Conservation (phyloP, 768 basidiomycete species). For the Serendipita indica region DNA sequence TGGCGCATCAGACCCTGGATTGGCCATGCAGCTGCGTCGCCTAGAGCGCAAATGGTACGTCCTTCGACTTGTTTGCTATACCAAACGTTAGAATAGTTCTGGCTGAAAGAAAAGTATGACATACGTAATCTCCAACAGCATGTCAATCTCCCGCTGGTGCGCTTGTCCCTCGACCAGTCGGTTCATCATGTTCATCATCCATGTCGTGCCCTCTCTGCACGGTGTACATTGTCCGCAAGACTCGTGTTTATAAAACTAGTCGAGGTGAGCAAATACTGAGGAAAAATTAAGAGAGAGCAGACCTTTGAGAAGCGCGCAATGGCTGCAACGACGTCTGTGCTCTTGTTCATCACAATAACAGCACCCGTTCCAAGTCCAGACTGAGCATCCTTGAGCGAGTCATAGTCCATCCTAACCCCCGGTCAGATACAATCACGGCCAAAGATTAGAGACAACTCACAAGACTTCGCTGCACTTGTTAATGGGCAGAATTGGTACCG, state of each 20-base stretch:
- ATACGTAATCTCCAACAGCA: constrained; percentile 89
- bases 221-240: constrained; percentile 96
- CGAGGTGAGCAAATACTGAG: not conserved
- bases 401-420: constrained; percentile 76
- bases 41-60: constrained; percentile 90
- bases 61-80: constrained; percentile 89
- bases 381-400: constrained; percentile 90
- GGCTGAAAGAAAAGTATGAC: not conserved
- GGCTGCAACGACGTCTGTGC: constrained; percentile 83
- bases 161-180: constrained; percentile 86
- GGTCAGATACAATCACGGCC: not conserved
- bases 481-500: constrained; percentile 83
- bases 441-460: constrained; percentile 33
- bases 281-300: not conserved
- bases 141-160: constrained; percentile 89
- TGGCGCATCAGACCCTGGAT: constrained; percentile 96
- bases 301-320: constrained; percentile 87
- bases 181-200: constrained; percentile 99
- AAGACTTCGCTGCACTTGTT: constrained; percentile 73
- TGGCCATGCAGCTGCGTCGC: constrained; percentile 97
- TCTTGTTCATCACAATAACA: constrained; percentile 98
- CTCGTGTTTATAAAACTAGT: constrained; percentile 92
- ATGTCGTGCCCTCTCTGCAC: constrained; percentile 87
- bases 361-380: constrained; percentile 97
- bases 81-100: not conserved